Evolutionary conservation across 768 basidiomycete genomes (phyloP).

Genomic region (Boletus reticuloceps): DNA sequence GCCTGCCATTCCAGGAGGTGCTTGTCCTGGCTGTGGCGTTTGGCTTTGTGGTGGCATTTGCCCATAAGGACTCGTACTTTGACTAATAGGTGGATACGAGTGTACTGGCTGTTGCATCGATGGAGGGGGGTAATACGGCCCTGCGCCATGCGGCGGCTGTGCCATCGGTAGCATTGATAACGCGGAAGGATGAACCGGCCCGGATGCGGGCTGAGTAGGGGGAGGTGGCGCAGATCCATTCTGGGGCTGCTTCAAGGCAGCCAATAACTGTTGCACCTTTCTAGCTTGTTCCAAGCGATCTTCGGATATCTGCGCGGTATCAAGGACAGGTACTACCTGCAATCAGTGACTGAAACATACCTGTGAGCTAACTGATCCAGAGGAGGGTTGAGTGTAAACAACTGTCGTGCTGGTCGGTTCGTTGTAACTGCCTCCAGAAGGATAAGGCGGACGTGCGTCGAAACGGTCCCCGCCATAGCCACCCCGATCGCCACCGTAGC

Average conservation of each 20-base stretch:
- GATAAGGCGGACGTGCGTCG: slow-evolving; percentile 39
- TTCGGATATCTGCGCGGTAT: slow-evolving; percentile 36
- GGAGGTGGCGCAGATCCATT: slow-evolving; percentile 25
- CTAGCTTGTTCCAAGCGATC: slow-evolving; percentile 87
- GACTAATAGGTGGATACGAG: slow-evolving; percentile 22
- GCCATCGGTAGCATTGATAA: slow-evolving; percentile 36
- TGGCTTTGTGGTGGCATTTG: slow-evolving; percentile 28
- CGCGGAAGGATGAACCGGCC: slow-evolving; percentile 36
- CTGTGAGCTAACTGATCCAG: slow-evolving; percentile 18
- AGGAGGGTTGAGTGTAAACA: slow-evolving; percentile 27
- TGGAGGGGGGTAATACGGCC: slow-evolving; percentile 45
- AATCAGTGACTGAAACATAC: slow-evolving; percentile 25
- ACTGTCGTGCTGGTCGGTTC: slow-evolving; percentile 22
- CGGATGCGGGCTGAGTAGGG: slow-evolving; percentile 28
- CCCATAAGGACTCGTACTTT: slow-evolving; percentile 26
- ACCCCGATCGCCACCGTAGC: slow-evolving; percentile 38
- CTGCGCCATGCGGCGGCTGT: slow-evolving; percentile 27
- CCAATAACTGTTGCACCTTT: slow-evolving; percentile 80
- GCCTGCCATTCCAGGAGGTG: slow-evolving; percentile 32
- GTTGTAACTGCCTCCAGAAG: slow-evolving; percentile 19
- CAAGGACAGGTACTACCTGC: background rate
- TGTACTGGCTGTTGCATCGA: slow-evolving; percentile 28
- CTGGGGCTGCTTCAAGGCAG: slow-evolving; percentile 74
- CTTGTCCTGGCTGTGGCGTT: slow-evolving; percentile 34
- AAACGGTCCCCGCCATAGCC: slow-evolving; percentile 46